Percentiles rank a stretch among this genome's conserved stretches.
These are phyloP conservation scores for Paecilomyces formosus DNA, from an alignment of 2,329 filamentous ascomycete species.

Conservation along the genomic window DNA sequence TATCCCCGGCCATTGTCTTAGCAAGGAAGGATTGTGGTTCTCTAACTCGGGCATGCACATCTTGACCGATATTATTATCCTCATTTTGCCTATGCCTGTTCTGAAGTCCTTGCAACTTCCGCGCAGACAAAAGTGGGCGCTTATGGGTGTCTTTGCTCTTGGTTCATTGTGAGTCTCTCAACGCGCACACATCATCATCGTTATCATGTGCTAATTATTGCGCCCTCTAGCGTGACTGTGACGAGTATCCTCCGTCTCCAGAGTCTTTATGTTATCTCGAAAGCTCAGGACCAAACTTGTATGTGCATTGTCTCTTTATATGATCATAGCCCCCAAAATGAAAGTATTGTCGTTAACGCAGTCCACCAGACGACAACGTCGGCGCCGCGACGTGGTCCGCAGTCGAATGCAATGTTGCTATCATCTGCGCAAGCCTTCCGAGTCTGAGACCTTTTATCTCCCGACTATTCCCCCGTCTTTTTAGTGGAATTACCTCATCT, in stretches of 20 bases:
- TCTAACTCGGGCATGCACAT: conserved; percentile 38
- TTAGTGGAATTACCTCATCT: neutral
- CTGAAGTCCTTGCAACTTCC: conserved; percentile 34
- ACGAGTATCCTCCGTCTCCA: conserved; percentile 30
- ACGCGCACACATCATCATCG: neutral
- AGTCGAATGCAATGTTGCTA: conserved; percentile 22
- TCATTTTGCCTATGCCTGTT: conserved; percentile 35
- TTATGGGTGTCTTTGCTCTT: conserved; percentile 35
- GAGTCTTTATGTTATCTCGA: conserved; percentile 20
- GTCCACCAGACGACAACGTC: conserved; percentile 1
- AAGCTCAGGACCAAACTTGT: conserved; percentile 23
- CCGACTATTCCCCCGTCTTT: conserved; percentile 18
- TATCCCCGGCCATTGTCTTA: conserved; percentile 25
- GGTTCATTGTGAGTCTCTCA: conserved; percentile 32
- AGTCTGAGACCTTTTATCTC: conserved; percentile 18
- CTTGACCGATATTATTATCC: conserved; percentile 33
- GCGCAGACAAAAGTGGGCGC: conserved; percentile 28
- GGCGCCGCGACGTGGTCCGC: conserved; percentile 29
- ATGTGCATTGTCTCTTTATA: conserved; percentile 2
- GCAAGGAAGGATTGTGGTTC: conserved; percentile 35
- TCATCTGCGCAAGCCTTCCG: conserved; percentile 22
- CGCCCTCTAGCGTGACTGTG: conserved; percentile 28
- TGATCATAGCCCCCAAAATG: neutral
- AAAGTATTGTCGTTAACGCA: neutral
- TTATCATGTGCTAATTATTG: conserved; percentile 7